Percentiles rank a stretch among this genome's conserved stretches.
Conservation (phyloP, 441 rosid genomes). For the Arabidopsis lyrata region DNA sequence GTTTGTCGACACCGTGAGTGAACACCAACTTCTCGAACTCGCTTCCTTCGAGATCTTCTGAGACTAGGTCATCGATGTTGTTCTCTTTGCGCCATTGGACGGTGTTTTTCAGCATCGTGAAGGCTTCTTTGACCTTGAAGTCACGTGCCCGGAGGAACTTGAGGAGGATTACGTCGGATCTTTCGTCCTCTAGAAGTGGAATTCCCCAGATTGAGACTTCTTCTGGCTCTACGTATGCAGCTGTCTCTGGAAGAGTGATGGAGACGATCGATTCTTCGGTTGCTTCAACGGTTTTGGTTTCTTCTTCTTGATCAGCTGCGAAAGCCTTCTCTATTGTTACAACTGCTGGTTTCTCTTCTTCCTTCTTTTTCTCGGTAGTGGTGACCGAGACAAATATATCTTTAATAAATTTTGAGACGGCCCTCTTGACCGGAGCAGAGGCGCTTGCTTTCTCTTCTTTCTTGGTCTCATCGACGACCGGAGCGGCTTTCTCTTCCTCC, state of each 20-base stretch:
- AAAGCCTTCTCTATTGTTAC: slow-evolving; percentile 44
- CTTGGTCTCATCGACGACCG: slow-evolving; percentile 26
- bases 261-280: slow-evolving; percentile 54
- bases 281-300: slow-evolving; percentile 46
- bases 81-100: slow-evolving; percentile 60
- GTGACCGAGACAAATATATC: slow-evolving; percentile 9
- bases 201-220: slow-evolving; percentile 59
- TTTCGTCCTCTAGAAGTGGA: slow-evolving; percentile 56
- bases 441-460: slow-evolving; percentile 28
- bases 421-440: slow-evolving; percentile 21
- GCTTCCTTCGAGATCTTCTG: slow-evolving; percentile 38
- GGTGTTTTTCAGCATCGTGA: slow-evolving; percentile 58
- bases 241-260: slow-evolving; percentile 52
- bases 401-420: background rate
- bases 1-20: slow-evolving; percentile 56
- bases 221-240: slow-evolving; percentile 46
- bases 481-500: slow-evolving; percentile 30
- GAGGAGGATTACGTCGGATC: slow-evolving; percentile 59
- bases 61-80: slow-evolving; percentile 50
- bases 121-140: slow-evolving; percentile 62
- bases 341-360: slow-evolving; percentile 40
- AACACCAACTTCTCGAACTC: slow-evolving; percentile 54
- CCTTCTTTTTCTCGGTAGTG: slow-evolving; percentile 33
- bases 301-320: slow-evolving; percentile 58
- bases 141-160: slow-evolving; percentile 64